phyloP scores from a whole-genome alignment of 2,329 filamentous ascomycete genomes.

The Bimuria novae-zelandiae region DNA sequence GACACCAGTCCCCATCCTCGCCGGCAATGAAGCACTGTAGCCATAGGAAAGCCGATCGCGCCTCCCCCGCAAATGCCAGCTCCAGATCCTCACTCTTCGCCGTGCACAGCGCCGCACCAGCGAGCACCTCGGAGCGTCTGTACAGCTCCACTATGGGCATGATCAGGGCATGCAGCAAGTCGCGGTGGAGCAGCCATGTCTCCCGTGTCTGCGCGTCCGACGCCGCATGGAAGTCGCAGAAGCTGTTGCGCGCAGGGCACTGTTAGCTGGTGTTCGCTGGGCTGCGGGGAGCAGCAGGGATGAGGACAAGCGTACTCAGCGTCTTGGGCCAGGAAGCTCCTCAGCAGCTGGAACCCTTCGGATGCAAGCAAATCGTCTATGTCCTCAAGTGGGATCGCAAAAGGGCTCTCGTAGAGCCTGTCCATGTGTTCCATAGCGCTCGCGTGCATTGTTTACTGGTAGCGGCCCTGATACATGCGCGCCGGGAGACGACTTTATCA shows the following conservation, averaged over 20 bases:
- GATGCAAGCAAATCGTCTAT: conserved; percentile 46
- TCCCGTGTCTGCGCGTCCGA: conserved; percentile 39
- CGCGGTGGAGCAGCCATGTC: conserved; percentile 59
- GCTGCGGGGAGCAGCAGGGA: conserved; percentile 5
- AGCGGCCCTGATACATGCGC: not conserved
- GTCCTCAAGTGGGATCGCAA: conserved; percentile 50
- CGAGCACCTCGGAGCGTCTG: conserved; percentile 58
- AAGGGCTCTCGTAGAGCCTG: conserved; percentile 42
- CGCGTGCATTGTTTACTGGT: not conserved
- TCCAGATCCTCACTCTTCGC: conserved; percentile 58
- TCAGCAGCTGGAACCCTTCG: conserved; percentile 51
- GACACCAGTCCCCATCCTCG: conserved; percentile 63
- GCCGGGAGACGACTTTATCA: not conserved
- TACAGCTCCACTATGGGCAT: conserved; percentile 63
- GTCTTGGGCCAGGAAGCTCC: conserved; percentile 48
- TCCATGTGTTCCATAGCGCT: conserved; percentile 14
- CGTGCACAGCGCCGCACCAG: conserved; percentile 55
- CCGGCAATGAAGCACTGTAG: conserved; percentile 60
- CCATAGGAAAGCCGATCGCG: conserved; percentile 62
- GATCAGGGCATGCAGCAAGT: conserved; percentile 62
- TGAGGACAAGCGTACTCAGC: conserved; percentile 43
- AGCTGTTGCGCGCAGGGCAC: conserved; percentile 35
- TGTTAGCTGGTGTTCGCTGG: not conserved
- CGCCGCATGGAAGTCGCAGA: conserved; percentile 49
- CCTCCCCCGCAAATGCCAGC: conserved; percentile 61